A percentile compares a stretch with the other conserved stretches of the same genome.
phyloP scores from a whole-genome alignment of 163 green algal genomes.

The Scenedesmus sp. region DNA sequence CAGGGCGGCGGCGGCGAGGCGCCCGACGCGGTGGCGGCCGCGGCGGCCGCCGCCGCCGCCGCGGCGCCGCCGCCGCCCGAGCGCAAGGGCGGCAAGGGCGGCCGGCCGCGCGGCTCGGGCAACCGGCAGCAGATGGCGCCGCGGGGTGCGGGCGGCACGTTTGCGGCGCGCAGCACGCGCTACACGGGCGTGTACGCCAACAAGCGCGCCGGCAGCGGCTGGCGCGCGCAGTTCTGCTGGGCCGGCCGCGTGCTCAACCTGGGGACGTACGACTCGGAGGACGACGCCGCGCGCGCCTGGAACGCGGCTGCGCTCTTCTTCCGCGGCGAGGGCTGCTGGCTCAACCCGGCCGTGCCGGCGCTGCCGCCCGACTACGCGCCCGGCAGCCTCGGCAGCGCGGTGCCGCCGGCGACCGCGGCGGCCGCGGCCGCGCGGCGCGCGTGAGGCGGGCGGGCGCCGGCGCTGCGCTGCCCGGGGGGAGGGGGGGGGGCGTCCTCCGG shows the following conservation, averaged over 20 bases:
- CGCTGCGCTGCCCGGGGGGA: too few relatives aligned
- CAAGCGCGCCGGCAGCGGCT: slow-evolving; percentile 12
- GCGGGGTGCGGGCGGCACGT: neutral
- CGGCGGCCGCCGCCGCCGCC: too few relatives aligned
- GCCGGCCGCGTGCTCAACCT: slow-evolving; percentile 38
- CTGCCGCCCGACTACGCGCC: slow-evolving; percentile 16
- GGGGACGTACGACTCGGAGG: slow-evolving; percentile 32
- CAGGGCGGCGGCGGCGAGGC: too few relatives aligned
- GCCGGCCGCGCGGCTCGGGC: slow-evolving; percentile 25
- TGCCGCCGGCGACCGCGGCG: slow-evolving; percentile 12
- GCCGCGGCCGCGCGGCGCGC: too few relatives aligned
- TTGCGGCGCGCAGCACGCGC: slow-evolving; percentile 8
- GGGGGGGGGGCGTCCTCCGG: too few relatives aligned
- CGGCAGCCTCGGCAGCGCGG: slow-evolving; percentile 5
- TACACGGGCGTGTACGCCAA: slow-evolving; percentile 41
- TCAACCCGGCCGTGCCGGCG: slow-evolving; percentile 27
- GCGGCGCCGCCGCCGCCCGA: too few relatives aligned
- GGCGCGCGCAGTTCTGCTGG: slow-evolving; percentile 44
- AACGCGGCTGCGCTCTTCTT: slow-evolving; percentile 37
- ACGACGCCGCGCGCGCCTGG: slow-evolving; percentile 42
- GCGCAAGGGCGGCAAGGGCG: too few relatives aligned
- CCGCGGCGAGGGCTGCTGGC: slow-evolving; percentile 15
- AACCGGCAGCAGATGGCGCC: slow-evolving; percentile 42
- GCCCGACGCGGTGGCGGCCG: too few relatives aligned
- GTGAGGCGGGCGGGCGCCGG: too few relatives aligned